Conservation (phyloP, 768 basidiomycete species). For the Kwoniella shandongensis region DNA sequence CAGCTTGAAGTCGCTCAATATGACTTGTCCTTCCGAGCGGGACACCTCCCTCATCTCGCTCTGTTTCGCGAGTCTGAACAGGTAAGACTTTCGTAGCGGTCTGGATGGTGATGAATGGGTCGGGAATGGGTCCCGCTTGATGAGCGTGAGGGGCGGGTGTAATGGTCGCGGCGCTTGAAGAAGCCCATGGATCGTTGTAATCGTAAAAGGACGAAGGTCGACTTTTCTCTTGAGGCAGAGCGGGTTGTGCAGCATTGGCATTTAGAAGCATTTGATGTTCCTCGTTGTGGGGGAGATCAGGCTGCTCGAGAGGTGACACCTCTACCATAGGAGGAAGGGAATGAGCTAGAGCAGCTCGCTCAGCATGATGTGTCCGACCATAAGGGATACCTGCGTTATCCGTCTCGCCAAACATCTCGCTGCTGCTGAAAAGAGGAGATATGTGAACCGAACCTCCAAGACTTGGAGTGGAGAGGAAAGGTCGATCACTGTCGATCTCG, state of each 20-base stretch:
- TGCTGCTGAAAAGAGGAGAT: constrained; percentile 28
- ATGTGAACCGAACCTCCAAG: constrained; percentile 39
- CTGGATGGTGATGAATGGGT: constrained; percentile 52
- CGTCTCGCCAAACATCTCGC: constrained; percentile 22
- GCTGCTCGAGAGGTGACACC: constrained; percentile 29
- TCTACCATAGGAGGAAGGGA: constrained; percentile 23
- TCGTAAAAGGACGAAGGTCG: constrained; percentile 10
- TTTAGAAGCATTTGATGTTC: constrained; percentile 42
- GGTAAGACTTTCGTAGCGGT: constrained; percentile 42
- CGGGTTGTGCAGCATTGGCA: constrained; percentile 42
- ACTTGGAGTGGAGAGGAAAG: constrained; percentile 45
- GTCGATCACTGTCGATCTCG: constrained; percentile 14
- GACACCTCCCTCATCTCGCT: constrained; percentile 36
- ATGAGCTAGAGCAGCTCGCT: constrained; percentile 43
- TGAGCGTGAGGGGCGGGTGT: constrained; percentile 34
- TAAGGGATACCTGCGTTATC: constrained; percentile 45
- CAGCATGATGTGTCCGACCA: constrained; percentile 48
- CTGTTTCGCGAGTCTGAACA: background rate
- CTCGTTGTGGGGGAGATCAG: constrained; percentile 31
- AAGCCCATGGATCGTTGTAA: constrained; percentile 22
- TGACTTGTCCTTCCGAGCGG: constrained; percentile 49
- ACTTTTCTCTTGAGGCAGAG: constrained; percentile 17
- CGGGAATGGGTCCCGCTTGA: constrained; percentile 48
- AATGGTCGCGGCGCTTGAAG: background rate
- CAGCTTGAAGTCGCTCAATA: constrained; percentile 43